Base-by-base conservation (phyloP, 2,329 filamentous ascomycete species). In the Cladophialophora immunda region DNA sequence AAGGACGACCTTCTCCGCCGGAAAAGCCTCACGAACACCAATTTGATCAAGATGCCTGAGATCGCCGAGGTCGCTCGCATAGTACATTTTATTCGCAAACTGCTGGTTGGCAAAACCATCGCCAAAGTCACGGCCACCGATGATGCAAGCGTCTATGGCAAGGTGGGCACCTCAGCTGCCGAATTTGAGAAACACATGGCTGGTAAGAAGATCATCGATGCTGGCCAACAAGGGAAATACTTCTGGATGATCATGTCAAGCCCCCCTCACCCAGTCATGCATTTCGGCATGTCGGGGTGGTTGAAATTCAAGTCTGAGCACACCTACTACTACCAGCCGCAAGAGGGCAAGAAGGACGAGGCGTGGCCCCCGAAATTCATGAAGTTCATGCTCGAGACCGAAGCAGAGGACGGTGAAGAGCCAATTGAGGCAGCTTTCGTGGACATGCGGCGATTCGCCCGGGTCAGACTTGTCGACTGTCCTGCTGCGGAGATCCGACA, bases 181-280 rank as follows among this genome's bases (percentile, higher is more conserved):
- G 90, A 90, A 32, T 93, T 99, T 69, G 84, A 92, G 72, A 85
- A 87, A 62, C 89, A 90, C 0, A 83, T 97, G 75, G 85, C 85
- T 3, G 93, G 92, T 4, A 94, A 91, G 75, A 92, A 88, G 75
- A 88, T 91, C 34, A 73, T 86, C 47, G 86, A 84, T 62, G 92
- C 91, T 3, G 92, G 91, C 3, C 93, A 91, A 67, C 95, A 97
- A 77, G 95, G 95, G 9, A 99, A 98, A 85, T 98, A 98, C 76
- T 98, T 99, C 78, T 99, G 95, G 84, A 83, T 98, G 25, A 89
- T 92, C 41, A 91, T 92, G 86, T 85, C 87, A 29, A 85, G 86
- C 9, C 86, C 92, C 11, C 94, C 94, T 0, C 95, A 98, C 79
- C 87, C 92, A 0, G 87, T 98, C 32, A 93, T 97, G 88, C 93